These are phyloP conservation scores for Trypanosoma vivax DNA, from an alignment of 208 protist genomes.

Conservation along the genomic window DNA sequence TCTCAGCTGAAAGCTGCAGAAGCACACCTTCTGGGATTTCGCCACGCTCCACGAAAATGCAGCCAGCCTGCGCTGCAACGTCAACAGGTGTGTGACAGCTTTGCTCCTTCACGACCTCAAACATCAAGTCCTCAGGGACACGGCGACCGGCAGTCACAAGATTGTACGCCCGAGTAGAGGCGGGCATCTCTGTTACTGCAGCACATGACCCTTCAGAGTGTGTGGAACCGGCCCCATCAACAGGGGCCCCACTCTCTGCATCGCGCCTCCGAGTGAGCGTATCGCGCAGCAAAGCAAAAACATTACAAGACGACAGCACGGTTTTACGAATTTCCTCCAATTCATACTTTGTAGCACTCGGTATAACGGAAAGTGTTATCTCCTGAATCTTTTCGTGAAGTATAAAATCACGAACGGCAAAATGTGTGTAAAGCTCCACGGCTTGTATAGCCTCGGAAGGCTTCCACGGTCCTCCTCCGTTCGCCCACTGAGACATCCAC, in stretches of 20 bases:
- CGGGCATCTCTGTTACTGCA: slow-evolving; percentile 8
- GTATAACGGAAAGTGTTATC: background rate
- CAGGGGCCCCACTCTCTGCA: background rate
- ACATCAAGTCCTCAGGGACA: slow-evolving; percentile 24
- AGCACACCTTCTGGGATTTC: slow-evolving; percentile 22
- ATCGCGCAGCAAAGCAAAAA: slow-evolving; percentile 11
- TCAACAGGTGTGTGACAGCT: slow-evolving; percentile 4
- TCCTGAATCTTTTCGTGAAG: slow-evolving; percentile 16
- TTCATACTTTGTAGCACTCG: background rate
- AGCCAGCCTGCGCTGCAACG: slow-evolving; percentile 14
- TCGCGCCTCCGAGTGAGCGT: background rate
- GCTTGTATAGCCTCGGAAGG: slow-evolving; percentile 10
- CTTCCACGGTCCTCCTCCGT: slow-evolving; percentile 1
- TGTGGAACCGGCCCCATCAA: background rate
- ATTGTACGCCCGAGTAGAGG: slow-evolving; percentile 21
- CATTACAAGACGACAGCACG: slow-evolving; percentile 2
- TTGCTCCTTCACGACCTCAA: slow-evolving; percentile 21
- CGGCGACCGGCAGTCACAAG: slow-evolving; percentile 3
- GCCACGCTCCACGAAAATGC: slow-evolving; percentile 15
- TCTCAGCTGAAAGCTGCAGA: slow-evolving; percentile 12
- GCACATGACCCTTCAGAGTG: background rate
- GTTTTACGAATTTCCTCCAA: slow-evolving; percentile 13
- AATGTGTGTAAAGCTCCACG: slow-evolving; percentile 17
- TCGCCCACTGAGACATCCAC: slow-evolving; percentile 7
- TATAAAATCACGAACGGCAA: slow-evolving; percentile 28